These are phyloP conservation scores for Fraxinus quadrangulata DNA, from an alignment of 257 asterid species.

Conservation along the genomic window DNA sequence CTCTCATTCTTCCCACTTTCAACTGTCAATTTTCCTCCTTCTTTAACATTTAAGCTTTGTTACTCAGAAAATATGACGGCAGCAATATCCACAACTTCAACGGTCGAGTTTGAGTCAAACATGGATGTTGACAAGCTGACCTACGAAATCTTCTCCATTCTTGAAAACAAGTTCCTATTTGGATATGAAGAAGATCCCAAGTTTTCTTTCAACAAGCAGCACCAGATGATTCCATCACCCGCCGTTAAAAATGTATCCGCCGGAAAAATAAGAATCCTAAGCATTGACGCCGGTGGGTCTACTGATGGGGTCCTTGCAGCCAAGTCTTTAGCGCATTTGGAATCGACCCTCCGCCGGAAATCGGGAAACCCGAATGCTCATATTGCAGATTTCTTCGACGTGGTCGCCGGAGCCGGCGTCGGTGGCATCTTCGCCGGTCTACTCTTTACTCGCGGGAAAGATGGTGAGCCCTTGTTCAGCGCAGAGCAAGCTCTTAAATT, in stretches of 20 bases:
- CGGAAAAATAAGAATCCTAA: conserved; percentile 67
- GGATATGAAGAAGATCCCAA: conserved; percentile 34
- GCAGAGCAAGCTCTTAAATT: conserved; percentile 59
- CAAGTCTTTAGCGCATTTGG: conserved; percentile 52
- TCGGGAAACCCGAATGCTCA: conserved; percentile 59
- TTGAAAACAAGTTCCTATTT: conserved; percentile 83
- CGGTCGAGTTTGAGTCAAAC: conserved; percentile 38
- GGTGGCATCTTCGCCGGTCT: conserved; percentile 70
- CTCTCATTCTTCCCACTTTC: neutral
- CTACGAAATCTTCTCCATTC: conserved; percentile 76
- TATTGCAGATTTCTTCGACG: conserved; percentile 72
- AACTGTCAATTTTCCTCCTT: neutral
- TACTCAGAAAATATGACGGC: conserved; percentile 31
- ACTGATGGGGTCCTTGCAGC: conserved; percentile 71
- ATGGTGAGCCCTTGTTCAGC: conserved; percentile 54
- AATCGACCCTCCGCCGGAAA: conserved; percentile 44
- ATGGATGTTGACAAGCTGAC: conserved; percentile 52
- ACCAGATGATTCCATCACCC: neutral
- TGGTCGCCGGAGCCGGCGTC: conserved; percentile 68
- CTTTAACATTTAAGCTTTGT: neutral
- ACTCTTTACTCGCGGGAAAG: conserved; percentile 56
- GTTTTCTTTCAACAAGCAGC: neutral
- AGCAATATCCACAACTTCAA: conserved; percentile 23
- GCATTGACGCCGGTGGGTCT: conserved; percentile 69
- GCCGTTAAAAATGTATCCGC: neutral